Evolutionary conservation across 2,329 filamentous ascomycete genomes (phyloP), one percentile per base, ranked within the genome.

Genomic region (Bipolaris gigantea): DNA sequence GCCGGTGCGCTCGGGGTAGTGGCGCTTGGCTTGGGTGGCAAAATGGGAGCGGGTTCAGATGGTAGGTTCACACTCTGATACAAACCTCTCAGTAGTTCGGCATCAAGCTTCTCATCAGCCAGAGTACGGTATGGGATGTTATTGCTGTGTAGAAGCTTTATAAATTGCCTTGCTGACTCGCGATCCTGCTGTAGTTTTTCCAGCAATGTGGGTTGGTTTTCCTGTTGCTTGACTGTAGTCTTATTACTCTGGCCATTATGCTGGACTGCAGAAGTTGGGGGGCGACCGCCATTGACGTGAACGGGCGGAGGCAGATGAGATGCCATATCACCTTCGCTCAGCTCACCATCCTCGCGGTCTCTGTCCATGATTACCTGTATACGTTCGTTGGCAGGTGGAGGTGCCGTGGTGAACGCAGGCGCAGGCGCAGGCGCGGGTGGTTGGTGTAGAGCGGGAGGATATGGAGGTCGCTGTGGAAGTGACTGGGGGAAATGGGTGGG

Each of bases 111-210:
- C 51, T 73, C 70, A 3, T 61, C 57, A 4, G 65, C 77, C 52
- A 93, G 87, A 55, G 90, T 83, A 50, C 88, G 81, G 66, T 87
- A 96, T 18, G 85, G 84, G 53, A 95, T 85, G 44, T 90, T 88
- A 55, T 89, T 78, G 35, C 72, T 67, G 48, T 79, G 69, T 55
- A 81, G 64, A 32, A 77, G 58, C 32, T 64, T 60, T 25, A 78
- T 59, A 41, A 76, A 76, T 33, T 70, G 57, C 56, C 72, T 73
- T 5, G 67, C 73, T 16, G 67, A 63, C 44, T 70, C 71, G 38
- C 71, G 71, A 40, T 67, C 51, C 40, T 66, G 60, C 38, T 57
- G 50, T 15, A 69, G 41, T 19, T 47, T 52, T 16, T 62, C 63
- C 35, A 35, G 30, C 34, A 50, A 36, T 5, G 45, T 54, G 41